phyloP scores from a whole-genome alignment of 495 filamentous ascomycete species.

The Aspergillus cristatus region DNA sequence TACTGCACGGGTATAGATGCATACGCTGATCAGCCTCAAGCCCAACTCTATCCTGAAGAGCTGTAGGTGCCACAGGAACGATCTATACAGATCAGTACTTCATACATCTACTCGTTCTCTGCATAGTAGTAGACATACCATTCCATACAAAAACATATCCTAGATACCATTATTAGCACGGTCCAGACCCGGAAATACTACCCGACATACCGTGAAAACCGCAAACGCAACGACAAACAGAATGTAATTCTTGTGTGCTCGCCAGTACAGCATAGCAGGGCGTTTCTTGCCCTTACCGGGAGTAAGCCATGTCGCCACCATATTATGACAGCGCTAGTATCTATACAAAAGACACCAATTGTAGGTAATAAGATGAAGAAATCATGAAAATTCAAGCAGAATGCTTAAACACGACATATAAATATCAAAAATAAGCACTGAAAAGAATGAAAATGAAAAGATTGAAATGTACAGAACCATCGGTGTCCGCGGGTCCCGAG shows the following conservation, averaged over 20 bases:
- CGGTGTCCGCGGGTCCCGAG: too few relatives aligned
- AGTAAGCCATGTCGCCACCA: neutral
- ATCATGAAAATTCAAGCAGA: too few relatives aligned
- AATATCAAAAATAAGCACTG: too few relatives aligned
- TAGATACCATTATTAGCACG: slow-evolving; percentile 9
- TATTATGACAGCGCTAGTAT: neutral
- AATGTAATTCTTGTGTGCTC: slow-evolving; percentile 39
- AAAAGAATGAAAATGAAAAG: too few relatives aligned
- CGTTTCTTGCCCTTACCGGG: slow-evolving; percentile 1
- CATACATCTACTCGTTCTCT: neutral
- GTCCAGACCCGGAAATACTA: neutral
- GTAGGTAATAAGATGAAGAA: too few relatives aligned
- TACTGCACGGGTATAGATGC: neutral
- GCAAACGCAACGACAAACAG: slow-evolving; percentile 44
- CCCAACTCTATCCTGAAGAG: slow-evolving; percentile 51
- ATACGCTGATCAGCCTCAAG: slow-evolving; percentile 44
- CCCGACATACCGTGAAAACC: slow-evolving; percentile 38
- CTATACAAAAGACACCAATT: too few relatives aligned
- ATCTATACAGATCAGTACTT: slow-evolving; percentile 33
- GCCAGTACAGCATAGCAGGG: slow-evolving; percentile 8
- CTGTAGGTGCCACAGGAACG: slow-evolving; percentile 79
- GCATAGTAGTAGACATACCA: slow-evolving; percentile 32
- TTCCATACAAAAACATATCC: slow-evolving; percentile 74
- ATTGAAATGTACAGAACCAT: too few relatives aligned
- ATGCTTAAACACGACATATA: too few relatives aligned